Evolutionary conservation across 306 rosid species (phyloP), one percentile per base, ranked within the genome.

Genomic region (Rosa multiflora): DNA sequence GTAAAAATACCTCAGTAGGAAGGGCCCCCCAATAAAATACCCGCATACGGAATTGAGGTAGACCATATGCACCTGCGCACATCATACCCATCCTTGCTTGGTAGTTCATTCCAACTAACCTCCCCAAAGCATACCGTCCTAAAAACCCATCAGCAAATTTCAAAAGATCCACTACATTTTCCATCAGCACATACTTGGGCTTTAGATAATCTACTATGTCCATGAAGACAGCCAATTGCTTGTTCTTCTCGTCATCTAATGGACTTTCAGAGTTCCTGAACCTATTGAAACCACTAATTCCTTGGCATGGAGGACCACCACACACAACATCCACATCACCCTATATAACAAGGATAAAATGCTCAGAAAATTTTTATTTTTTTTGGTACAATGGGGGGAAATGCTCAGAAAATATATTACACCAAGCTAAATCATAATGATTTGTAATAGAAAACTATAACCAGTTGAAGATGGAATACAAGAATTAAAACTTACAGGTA

Each of bases 231-330:
- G 84, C 3, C 10, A 91, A 51, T 49, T 91, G 98, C 35, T 47
- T 58, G 68, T 94, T 94, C 21, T 91, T 91, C 2, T 26, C 76
- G 85, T 93, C 98, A 6, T 84, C 83, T 6, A 91, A 72, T 2
- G 97, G 98, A 42, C 76, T 83, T 1, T 72, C 56, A 3, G 0
- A 18, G 12, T 94, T 84, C 70, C 98, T 81, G 20, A 87, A 94
- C 15, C 98, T 91, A 72, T 93, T 93, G 77, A 86, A 91, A 32
- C 98, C 98, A 11, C 98, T 93, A 8, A 93, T 77, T 10, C 98
- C 98, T 80, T 91, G 98, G 35, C 98, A 94, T 1, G 98, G 98
- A 3, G 98, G 98, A 15, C 98, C 98, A 12, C 98, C 98, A 13
- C 98, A 94, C 20, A 94, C 81, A 10, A 91, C 88, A 80, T 94